Evolutionary conservation across 169 alveolate genomes (phyloP).

Genomic region (Eimeria maxima): DNA sequence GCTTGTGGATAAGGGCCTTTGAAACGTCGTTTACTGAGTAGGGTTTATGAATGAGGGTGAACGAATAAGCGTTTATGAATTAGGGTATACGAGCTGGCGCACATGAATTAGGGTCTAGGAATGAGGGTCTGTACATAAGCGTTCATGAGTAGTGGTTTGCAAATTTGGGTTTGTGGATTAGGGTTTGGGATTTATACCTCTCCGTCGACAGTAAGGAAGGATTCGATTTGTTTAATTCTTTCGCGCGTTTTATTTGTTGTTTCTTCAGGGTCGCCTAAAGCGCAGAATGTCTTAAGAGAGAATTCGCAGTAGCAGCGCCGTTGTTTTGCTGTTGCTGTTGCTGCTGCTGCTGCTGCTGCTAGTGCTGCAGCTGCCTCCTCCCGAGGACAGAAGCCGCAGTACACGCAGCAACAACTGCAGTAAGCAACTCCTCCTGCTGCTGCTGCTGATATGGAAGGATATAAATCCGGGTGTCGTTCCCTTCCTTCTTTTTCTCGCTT

Average conservation of each 20-base stretch:
- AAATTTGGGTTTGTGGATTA: not conserved
- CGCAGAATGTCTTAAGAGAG: not conserved
- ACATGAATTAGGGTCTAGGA: not conserved
- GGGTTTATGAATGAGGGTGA: too few relatives aligned
- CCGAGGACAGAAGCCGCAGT: conserved; percentile 44
- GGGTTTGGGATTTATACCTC: conserved; percentile 28
- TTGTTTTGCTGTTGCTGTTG: conserved; percentile 9
- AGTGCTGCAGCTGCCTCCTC: conserved; percentile 23
- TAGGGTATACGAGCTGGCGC: not conserved
- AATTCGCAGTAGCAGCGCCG: conserved; percentile 48
- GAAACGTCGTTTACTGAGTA: too few relatives aligned
- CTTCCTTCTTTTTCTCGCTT: conserved; percentile 12
- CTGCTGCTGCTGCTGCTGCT: conserved; percentile 37
- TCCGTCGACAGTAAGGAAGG: conserved; percentile 27
- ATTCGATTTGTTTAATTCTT: not conserved
- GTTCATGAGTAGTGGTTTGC: too few relatives aligned
- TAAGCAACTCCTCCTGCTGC: not conserved
- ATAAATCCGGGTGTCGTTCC: not conserved
- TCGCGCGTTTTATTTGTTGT: not conserved
- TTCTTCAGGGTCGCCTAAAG: conserved; percentile 1
- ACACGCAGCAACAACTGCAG: conserved; percentile 47
- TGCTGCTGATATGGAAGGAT: not conserved
- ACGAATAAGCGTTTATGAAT: too few relatives aligned
- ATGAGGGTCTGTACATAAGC: not conserved
- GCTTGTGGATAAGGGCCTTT: too few relatives aligned